Evolutionary conservation across 805 yeast genomes (phyloP), one percentile per base, ranked within the genome.

Genomic region (Yamadazyma laniorum): DNA sequence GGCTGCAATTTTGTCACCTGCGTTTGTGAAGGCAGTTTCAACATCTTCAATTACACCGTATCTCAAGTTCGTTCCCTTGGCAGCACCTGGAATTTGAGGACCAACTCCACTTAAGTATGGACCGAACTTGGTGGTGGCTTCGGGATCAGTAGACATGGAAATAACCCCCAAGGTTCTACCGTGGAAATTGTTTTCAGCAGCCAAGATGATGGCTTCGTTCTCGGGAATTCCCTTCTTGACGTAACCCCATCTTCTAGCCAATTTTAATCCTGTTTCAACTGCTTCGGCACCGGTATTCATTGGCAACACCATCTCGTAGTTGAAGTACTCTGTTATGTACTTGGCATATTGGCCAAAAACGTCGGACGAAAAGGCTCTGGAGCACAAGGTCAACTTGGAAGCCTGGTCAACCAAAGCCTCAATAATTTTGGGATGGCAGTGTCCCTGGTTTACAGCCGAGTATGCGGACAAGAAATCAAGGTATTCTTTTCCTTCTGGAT

Each of bases 201-300:
- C 84, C 40, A 91, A 72, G 40, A 91, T 81, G 53, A 90, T 82
- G 36, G 96, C 96, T 63, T 91, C 86, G 54, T 77, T 79, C 19
- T 79, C 75, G 22, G 89, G 82, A 51, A 91, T 91, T 3, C 84
- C 84, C 70, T 91, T 91, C 61, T 79, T 80, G 53, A 74, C 75
- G 71, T 90, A 91, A 40, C 97, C 98, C 98, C 98, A 91, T 71
- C 91, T 82, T 76, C 98, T 82, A 35, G 97, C 97, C 43, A 91
- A 71, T 65, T 91, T 91, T 59, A 91, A 72, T 19, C 85, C 96
- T 28, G 96, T 87, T 70, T 91, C 98, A 29, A 91, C 98, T 7
- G 98, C 98, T 69, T 91, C 98, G 27, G 97, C 97, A 59, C 98
- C 98, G 11, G 98, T 91, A 72, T 91, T 91, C 97, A 90, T 91